Evolutionary conservation across 73 alveolate species (phyloP).

Genomic region (Tetrahymena borealis): DNA sequence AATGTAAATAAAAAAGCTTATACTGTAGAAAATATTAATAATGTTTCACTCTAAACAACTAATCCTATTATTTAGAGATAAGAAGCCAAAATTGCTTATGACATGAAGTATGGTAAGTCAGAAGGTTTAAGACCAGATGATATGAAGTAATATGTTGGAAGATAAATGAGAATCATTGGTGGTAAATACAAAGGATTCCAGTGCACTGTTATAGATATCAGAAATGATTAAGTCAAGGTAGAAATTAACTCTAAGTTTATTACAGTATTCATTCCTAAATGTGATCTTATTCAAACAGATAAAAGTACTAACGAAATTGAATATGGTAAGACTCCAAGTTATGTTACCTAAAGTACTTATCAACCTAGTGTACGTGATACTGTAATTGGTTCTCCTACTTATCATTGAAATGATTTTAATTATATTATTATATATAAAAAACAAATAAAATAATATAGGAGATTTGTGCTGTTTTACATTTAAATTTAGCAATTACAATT

Average conservation of each 20-base stretch:
- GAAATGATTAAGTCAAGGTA: not conserved
- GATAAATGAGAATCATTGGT: not conserved
- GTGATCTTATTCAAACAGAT: not conserved
- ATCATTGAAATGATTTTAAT: not conserved
- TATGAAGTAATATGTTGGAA: not conserved
- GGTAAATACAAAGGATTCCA: not conserved
- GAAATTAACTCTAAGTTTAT: not conserved
- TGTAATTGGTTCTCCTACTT: not conserved
- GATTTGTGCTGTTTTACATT: too few relatives aligned
- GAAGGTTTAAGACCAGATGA: not conserved
- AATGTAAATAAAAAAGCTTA: not conserved
- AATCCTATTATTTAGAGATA: not conserved
- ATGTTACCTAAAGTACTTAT: not conserved
- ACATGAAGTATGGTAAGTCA: not conserved
- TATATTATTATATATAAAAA: too few relatives aligned
- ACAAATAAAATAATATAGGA: too few relatives aligned
- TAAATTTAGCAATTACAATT: too few relatives aligned
- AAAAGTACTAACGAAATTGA: not conserved
- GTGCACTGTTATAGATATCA: not conserved
- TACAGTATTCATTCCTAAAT: not conserved
- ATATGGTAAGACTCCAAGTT: not conserved
- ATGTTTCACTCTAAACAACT: not conserved
- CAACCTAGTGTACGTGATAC: not conserved
- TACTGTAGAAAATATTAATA: not conserved
- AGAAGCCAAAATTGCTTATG: not conserved